phyloP scores from a whole-genome alignment of 805 yeast species.

The Kazachstania martiniae region DNA sequence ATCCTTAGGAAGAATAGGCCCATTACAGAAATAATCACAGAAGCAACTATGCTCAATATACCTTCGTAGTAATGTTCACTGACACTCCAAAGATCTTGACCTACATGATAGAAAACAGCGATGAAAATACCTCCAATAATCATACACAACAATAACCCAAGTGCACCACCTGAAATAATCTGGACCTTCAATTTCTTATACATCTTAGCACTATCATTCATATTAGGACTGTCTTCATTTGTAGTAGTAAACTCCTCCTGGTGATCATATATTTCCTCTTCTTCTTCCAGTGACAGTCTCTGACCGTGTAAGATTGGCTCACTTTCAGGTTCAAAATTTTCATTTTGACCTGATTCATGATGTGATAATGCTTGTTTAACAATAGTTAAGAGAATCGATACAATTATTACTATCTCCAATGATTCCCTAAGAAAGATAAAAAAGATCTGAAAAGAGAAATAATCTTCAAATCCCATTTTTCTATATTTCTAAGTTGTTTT shows the following conservation, averaged over 20 bases:
- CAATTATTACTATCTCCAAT: conserved; percentile 63
- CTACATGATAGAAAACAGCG: conserved; percentile 59
- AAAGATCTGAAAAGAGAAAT: conserved; percentile 63
- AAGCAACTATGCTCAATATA: conserved; percentile 62
- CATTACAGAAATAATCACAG: conserved; percentile 74
- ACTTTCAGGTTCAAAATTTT: neutral
- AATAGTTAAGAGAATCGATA: conserved; percentile 63
- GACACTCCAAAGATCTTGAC: conserved; percentile 76
- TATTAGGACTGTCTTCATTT: neutral
- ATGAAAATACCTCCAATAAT: conserved; percentile 66
- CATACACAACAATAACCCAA: conserved; percentile 61
- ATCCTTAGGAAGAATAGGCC: conserved; percentile 74
- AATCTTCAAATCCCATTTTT: conserved; percentile 34
- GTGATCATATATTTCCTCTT: conserved; percentile 20
- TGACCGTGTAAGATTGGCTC: too few relatives aligned
- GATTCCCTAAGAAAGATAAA: conserved; percentile 67
- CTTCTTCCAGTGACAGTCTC: conserved; percentile 11
- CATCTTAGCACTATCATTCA: conserved; percentile 14
- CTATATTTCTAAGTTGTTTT: too few relatives aligned
- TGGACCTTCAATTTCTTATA: conserved; percentile 48
- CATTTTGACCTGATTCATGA: conserved; percentile 4
- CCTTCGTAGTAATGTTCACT: conserved; percentile 92
- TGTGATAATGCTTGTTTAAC: conserved; percentile 46
- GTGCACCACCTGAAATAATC: conserved; percentile 71
- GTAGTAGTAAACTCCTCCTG: neutral